Evolutionary conservation across 495 filamentous ascomycete species (phyloP), one percentile per base, ranked within the genome.

Genomic region (Parathielavia hyrcaniae): DNA sequence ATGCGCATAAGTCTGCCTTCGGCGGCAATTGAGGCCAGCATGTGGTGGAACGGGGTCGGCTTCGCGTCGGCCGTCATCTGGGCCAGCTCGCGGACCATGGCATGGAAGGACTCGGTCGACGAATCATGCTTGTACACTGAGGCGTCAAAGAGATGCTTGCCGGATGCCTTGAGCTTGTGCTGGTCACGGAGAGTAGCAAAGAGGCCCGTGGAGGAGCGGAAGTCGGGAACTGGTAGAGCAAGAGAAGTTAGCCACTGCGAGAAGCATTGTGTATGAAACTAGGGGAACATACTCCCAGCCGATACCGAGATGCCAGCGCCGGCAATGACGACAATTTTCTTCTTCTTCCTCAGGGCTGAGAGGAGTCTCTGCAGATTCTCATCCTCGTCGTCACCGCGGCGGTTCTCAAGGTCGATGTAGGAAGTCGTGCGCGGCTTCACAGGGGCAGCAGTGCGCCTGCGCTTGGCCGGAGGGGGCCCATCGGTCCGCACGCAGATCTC

Each of bases 231-330:
- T 96, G 67, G 61, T 56, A 30, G 45, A 16, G 6, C 19, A 36
- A 22, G 8, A 36, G 17, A 55, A 50, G 72, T 73, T 49, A 74
- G 54, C 51, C 48, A 58, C 19, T 17, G 59, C 41, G 58, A 23
- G 46, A 23, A 16, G 14, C 14, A 19, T 34, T 32, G 16, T 49
- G 16, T 6, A 30, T 26, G 22, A 39, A 19, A 65, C n/a, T n/a
- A 30, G 6, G 26, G 53, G 47, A 49, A 85, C 89, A 64, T 85
- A 96, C 91, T 93, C 54, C 93, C 93, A 61, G 93, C 95, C 46
- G 91, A 89, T 14, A 95, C 92, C 38, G 93, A 97, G 59, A 98
- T 97, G 51, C 93, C 93, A 35, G 93, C 93, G 50, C 93, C 93
- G 34, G 92, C 92, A 71, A 98, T 89, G 43, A 96, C 90, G 19